phyloP scores from a whole-genome alignment of 371 early-diverging fungal species.

The Apophysomyces ossiformis region DNA sequence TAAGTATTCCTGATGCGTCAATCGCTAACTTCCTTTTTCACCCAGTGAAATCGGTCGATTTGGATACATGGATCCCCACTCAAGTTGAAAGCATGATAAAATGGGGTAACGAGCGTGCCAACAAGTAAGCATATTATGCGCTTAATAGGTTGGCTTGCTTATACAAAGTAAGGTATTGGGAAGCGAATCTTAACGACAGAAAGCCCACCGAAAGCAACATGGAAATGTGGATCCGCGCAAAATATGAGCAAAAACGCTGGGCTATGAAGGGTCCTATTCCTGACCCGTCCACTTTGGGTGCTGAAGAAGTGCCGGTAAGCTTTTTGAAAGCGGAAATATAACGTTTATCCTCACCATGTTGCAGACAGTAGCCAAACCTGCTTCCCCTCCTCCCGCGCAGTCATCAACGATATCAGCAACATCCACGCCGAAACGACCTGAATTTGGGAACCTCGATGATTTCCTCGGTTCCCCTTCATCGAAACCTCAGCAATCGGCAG shows the following conservation, averaged over 20 bases:
- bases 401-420: conserved; percentile 19
- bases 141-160: neutral
- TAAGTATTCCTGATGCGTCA: neutral
- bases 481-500: conserved; percentile 21
- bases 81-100: conserved; percentile 82
- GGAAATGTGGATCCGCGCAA: conserved; percentile 82
- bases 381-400: conserved; percentile 17
- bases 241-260: conserved; percentile 85
- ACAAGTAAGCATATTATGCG: conserved; percentile 42
- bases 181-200: conserved; percentile 57
- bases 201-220: conserved; percentile 66
- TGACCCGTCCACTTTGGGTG: conserved; percentile 71
- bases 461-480: conserved; percentile 43
- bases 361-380: conserved; percentile 11
- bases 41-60: conserved; percentile 81
- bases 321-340: neutral
- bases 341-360: neutral
- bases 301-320: conserved; percentile 39
- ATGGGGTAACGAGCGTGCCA: conserved; percentile 87
- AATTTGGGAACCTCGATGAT: conserved; percentile 47
- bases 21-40: neutral
- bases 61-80: conserved; percentile 88
- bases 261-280: conserved; percentile 74
- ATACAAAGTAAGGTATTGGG: conserved; percentile 60
- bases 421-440: conserved; percentile 30